A percentile compares a stretch with the other conserved stretches of the same genome.
Conservation (phyloP, 139 green algal species). For the Edaphochlamys debaryana region DNA sequence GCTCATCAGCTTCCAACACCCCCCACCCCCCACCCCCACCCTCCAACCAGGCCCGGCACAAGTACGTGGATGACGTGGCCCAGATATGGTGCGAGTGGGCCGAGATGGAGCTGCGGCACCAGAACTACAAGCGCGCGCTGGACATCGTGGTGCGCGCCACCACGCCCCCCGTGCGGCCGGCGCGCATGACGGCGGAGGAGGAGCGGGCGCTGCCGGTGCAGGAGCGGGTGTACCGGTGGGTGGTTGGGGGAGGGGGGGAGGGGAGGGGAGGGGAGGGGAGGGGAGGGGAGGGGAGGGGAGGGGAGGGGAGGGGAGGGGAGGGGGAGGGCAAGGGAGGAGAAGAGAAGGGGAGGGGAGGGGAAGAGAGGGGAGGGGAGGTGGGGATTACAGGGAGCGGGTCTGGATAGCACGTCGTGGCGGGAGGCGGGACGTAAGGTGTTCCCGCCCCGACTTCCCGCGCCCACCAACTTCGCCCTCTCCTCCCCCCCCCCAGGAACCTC, state of each 20-base stretch:
- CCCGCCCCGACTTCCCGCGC: too few species aligned
- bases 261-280: too few species aligned
- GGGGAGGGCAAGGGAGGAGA: too few species aligned
- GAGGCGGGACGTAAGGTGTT: too few species aligned
- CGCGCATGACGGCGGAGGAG: slow-evolving; percentile 66
- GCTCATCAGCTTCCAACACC: too few species aligned
- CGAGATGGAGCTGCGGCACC: slow-evolving; percentile 97
- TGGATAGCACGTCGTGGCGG: too few species aligned
- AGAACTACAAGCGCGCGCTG: slow-evolving; percentile 89
- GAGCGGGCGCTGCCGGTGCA: slow-evolving; percentile 82
- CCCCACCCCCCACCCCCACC: too few species aligned
- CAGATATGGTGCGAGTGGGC: slow-evolving; percentile 94
- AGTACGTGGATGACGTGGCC: slow-evolving; percentile 96
- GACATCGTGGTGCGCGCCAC: slow-evolving; percentile 84
- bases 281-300: too few species aligned
- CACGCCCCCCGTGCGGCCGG: slow-evolving; percentile 46
- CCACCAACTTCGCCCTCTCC: too few species aligned
- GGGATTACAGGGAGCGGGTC: too few species aligned
- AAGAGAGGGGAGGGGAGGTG: too few species aligned
- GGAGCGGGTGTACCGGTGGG: slow-evolving; percentile 80
- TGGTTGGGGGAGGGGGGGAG: neutral
- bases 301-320: neutral
- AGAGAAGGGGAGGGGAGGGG: too few species aligned
- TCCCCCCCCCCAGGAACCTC: slow-evolving; percentile 40
- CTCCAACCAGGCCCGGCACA: slow-evolving; percentile 70